Percentiles rank a stretch among this genome's conserved stretches.
Evolutionary conservation across 164 flowering plant genomes (phyloP).

Genomic region (Annona squamosa): DNA sequence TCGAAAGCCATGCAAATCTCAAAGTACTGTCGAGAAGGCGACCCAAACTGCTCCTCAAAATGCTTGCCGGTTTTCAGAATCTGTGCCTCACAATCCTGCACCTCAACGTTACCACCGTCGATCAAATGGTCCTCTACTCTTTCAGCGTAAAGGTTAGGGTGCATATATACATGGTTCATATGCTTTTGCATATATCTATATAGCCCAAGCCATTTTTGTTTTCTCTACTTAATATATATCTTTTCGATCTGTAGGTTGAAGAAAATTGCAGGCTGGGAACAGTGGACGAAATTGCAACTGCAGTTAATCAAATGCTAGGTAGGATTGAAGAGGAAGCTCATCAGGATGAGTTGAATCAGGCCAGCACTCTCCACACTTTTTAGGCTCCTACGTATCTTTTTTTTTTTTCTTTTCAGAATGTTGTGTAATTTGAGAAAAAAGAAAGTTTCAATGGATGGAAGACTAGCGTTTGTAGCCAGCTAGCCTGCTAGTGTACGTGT

Average conservation of each 20-base stretch:
- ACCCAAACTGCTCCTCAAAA: slow-evolving; percentile 61
- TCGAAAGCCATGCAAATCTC: slow-evolving; percentile 76
- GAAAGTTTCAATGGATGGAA: background rate
- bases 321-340: slow-evolving; percentile 43
- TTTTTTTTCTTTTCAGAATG: background rate
- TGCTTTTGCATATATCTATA: too few species aligned
- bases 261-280: slow-evolving; percentile 56
- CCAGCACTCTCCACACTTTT: background rate
- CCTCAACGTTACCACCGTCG: slow-evolving; percentile 63
- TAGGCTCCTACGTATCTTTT: background rate
- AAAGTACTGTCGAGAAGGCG: slow-evolving; percentile 53
- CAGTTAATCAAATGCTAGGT: slow-evolving; percentile 46
- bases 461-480: background rate
- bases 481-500: background rate
- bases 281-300: slow-evolving; percentile 64
- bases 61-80: slow-evolving; percentile 53
- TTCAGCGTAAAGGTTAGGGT: slow-evolving; percentile 63
- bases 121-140: slow-evolving; percentile 59
- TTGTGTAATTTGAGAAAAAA: background rate
- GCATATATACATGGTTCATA: background rate
- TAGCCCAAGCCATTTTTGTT: too few species aligned
- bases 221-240: too few species aligned
- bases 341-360: slow-evolving; percentile 14
- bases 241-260: slow-evolving; percentile 40
- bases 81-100: slow-evolving; percentile 62